Conservation (phyloP, 2,329 filamentous ascomycete species). For the Emergomyces africanus region DNA sequence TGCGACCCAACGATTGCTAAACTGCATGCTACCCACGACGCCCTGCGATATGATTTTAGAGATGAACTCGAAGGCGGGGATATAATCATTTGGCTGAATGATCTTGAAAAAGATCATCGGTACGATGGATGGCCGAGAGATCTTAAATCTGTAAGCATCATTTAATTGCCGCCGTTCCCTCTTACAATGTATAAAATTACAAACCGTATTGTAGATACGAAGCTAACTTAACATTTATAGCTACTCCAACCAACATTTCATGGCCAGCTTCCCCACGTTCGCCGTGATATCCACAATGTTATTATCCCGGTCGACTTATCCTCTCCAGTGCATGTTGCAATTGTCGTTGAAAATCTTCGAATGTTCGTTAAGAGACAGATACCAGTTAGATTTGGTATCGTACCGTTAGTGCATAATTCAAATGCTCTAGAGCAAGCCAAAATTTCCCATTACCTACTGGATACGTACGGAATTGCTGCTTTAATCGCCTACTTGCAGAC, state of each 20-base stretch:
- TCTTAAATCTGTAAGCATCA: conserved; percentile 47
- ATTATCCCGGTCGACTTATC: conserved; percentile 71
- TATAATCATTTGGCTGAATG: conserved; percentile 86
- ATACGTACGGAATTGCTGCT: conserved; percentile 62
- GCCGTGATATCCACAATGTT: conserved; percentile 74
- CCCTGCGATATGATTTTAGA: conserved; percentile 76
- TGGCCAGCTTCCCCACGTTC: conserved; percentile 70
- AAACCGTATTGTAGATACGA: conserved; percentile 13
- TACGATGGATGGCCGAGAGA: conserved; percentile 60
- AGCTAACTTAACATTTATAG: conserved; percentile 28
- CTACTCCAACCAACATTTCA: conserved; percentile 69
- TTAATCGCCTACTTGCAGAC: conserved; percentile 58
- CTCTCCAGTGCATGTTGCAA: conserved; percentile 52
- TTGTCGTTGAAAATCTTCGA: conserved; percentile 56
- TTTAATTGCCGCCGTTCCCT: not conserved
- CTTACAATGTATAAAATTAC: not conserved
- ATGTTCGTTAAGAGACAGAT: conserved; percentile 64
- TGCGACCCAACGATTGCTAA: conserved; percentile 60
- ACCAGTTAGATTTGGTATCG: conserved; percentile 77
- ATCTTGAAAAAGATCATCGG: conserved; percentile 76
- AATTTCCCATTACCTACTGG: conserved; percentile 63
- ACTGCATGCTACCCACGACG: conserved; percentile 50
- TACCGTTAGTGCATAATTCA: conserved; percentile 52
- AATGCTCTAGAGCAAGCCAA: conserved; percentile 58
- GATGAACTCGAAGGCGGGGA: conserved; percentile 70